Conservation (phyloP, 73 alveolate genomes). For the Urostyla sp. region DNA sequence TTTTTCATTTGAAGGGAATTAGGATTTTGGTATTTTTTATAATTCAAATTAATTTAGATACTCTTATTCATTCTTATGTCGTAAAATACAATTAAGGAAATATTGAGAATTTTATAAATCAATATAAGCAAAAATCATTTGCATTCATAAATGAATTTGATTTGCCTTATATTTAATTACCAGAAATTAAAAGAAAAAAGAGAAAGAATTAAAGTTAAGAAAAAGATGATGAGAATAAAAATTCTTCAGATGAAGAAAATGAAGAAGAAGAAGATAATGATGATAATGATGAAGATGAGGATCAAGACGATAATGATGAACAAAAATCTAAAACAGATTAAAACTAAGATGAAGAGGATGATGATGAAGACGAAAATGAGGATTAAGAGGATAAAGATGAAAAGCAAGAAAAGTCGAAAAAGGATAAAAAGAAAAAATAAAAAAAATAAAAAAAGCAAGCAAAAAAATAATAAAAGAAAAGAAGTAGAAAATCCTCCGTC, state of each 20-base stretch:
- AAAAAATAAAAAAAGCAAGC: too few relatives aligned
- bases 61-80: constrained; percentile 1
- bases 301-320: too few relatives aligned
- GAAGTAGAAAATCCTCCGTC: too few relatives aligned
- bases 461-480: too few relatives aligned
- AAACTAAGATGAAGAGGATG: constrained; percentile 15
- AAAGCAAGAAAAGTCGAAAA: background rate
- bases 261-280: too few relatives aligned
- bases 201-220: too few relatives aligned
- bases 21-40: background rate
- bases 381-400: constrained; percentile 22
- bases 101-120: background rate
- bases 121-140: background rate
- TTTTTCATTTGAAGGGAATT: background rate
- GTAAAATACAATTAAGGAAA: constrained; percentile 4
- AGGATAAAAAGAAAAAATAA: background rate
- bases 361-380: background rate
- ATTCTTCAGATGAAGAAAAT: too few relatives aligned
- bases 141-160: constrained; percentile 53
- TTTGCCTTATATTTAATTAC: constrained; percentile 17
- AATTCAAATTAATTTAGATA: too few relatives aligned
- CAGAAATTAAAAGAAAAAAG: constrained; percentile 1
- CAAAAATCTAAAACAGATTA: too few relatives aligned
- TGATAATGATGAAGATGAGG: too few relatives aligned
- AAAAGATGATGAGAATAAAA: too few relatives aligned